Evolutionary conservation across 179 eudicot genomes (phyloP).

Genomic region (Spinacia oleracea): DNA sequence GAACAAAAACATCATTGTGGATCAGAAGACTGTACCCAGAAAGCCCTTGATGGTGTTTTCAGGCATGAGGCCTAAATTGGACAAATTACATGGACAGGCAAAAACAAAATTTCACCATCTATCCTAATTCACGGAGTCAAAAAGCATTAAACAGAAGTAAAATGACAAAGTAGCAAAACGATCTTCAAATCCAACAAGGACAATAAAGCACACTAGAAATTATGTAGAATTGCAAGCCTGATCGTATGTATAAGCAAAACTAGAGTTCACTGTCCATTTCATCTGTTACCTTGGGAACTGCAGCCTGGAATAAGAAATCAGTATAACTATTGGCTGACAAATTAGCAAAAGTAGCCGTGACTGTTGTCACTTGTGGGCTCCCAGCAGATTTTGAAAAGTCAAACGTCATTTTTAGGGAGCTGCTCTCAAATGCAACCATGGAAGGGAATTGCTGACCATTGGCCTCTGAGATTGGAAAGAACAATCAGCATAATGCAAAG

Average conservation of each 20-base stretch:
- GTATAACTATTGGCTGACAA: conserved; percentile 57
- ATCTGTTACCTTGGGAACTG: conserved; percentile 86
- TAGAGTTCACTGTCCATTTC: background rate
- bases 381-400: conserved; percentile 74
- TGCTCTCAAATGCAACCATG: conserved; percentile 82
- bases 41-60: conserved; percentile 3
- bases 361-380: conserved; percentile 63
- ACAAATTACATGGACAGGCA: background rate
- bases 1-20: conserved; percentile 15
- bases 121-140: background rate
- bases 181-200: no score
- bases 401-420: conserved; percentile 66
- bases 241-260: conserved; percentile 4
- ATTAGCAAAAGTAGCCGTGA: conserved; percentile 74
- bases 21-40: conserved; percentile 25
- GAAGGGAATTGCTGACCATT: conserved; percentile 73
- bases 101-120: background rate
- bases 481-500: conserved; percentile 20
- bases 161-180: no score
- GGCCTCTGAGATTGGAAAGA: conserved; percentile 45
- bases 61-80: background rate
- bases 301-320: conserved; percentile 93
- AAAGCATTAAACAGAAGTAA: background rate
- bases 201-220: background rate
- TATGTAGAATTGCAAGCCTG: background rate